Evolutionary conservation across 2,329 filamentous ascomycete species (phyloP).

Genomic region (Diaporthe nobilis): DNA sequence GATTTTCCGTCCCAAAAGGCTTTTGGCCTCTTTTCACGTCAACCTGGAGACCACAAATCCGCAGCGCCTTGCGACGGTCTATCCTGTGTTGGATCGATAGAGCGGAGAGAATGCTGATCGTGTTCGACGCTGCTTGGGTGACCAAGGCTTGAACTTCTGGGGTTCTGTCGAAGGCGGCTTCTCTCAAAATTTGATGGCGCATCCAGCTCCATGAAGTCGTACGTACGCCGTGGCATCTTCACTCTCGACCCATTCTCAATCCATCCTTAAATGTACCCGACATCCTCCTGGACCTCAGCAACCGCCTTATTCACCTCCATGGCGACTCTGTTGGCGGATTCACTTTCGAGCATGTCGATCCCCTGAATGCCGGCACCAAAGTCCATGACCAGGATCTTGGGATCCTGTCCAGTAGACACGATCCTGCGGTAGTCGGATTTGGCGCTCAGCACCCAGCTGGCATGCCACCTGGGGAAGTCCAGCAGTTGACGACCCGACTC

Average conservation of each 20-base stretch:
- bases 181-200: not conserved
- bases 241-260: too few relatives aligned
- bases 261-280: constrained; percentile 34
- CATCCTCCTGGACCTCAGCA: constrained; percentile 22
- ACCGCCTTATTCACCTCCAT: constrained; percentile 15
- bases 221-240: not conserved
- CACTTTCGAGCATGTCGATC: constrained; percentile 71
- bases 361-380: constrained; percentile 78
- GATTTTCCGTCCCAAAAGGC: not conserved
- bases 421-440: constrained; percentile 97
- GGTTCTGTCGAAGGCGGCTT: not conserved
- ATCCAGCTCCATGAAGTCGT: not conserved
- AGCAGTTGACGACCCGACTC: constrained; percentile 83
- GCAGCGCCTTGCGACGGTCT: not conserved
- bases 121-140: not conserved
- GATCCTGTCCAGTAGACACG: constrained; percentile 94
- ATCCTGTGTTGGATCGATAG: not conserved
- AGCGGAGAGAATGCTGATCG: not conserved
- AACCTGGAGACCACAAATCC: not conserved
- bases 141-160: not conserved
- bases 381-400: constrained; percentile 92
- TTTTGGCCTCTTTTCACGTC: not conserved
- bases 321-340: constrained; percentile 32
- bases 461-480: constrained; percentile 94
- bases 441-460: constrained; percentile 95